Percentiles rank a stretch among this genome's conserved stretches.
These are phyloP conservation scores for Colletotrichum sojae DNA, from an alignment of 2,329 filamentous ascomycete species.

Conservation along the genomic window DNA sequence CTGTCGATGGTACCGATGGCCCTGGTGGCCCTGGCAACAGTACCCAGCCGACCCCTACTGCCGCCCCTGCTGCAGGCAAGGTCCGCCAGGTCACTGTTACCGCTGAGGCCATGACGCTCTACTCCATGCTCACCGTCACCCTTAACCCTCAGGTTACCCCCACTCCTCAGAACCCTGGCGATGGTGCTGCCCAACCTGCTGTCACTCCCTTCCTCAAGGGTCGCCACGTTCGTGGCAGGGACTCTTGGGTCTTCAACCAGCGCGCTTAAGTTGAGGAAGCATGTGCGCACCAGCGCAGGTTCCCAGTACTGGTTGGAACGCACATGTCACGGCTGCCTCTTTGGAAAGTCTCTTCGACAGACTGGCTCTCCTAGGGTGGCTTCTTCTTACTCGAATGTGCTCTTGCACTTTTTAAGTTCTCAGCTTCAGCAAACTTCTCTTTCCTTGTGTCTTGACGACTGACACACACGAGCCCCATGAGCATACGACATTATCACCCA, in stretches of 20 bases:
- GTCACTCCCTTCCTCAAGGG: conserved; percentile 37
- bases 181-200: conserved; percentile 41
- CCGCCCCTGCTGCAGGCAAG: conserved; percentile 20
- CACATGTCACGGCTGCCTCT: background rate
- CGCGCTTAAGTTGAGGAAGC: conserved; percentile 14
- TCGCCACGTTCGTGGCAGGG: conserved; percentile 32
- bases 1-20: conserved; percentile 49
- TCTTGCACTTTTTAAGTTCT: background rate
- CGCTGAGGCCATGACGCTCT: conserved; percentile 41
- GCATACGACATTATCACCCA: conserved; percentile 4
- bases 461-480: conserved; percentile 4
- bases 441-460: conserved; percentile 8
- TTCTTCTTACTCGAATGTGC: conserved; percentile 7
- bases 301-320: background rate
- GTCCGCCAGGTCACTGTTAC: conserved; percentile 39
- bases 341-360: background rate
- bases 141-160: conserved; percentile 49
- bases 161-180: conserved; percentile 55
- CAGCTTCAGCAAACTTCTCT: background rate
- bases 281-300: background rate
- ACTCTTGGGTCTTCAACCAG: conserved; percentile 39
- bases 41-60: conserved; percentile 41
- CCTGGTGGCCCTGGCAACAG: conserved; percentile 41
- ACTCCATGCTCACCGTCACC: conserved; percentile 55
- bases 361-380: conserved; percentile 6